Conservation (phyloP, 2,329 filamentous ascomycete genomes). For the Neonectria hederae region DNA sequence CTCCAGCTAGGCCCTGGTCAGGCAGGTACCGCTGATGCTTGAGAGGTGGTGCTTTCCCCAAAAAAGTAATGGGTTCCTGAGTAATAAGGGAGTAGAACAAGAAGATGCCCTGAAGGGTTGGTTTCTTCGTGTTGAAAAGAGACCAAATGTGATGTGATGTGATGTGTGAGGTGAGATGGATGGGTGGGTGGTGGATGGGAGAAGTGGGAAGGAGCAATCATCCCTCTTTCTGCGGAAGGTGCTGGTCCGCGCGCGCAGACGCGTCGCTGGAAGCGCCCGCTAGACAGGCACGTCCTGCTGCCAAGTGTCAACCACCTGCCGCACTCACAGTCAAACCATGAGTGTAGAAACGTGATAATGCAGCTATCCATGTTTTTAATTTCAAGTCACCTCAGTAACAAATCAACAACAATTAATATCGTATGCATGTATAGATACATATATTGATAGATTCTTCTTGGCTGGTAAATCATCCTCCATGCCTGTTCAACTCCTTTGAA, state of each 20-base stretch:
- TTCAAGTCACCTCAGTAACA: background rate
- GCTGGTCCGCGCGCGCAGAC: conserved; percentile 37
- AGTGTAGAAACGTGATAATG: background rate
- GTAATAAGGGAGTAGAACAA: conserved; percentile 1
- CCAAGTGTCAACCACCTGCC: background rate
- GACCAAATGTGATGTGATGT: conserved; percentile 11
- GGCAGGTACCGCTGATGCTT: conserved; percentile 1
- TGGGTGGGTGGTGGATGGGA: conserved; percentile 19
- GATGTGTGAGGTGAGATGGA: conserved; percentile 30
- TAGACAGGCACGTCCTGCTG: conserved; percentile 31
- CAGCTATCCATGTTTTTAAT: background rate
- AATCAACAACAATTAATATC: background rate
- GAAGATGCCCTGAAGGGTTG: background rate
- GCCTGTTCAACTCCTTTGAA: background rate
- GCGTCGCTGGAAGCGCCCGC: conserved; percentile 26
- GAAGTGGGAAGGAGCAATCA: conserved; percentile 29
- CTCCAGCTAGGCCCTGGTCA: conserved; percentile 9
- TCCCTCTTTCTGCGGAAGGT: conserved; percentile 16
- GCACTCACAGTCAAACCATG: background rate
- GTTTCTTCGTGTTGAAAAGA: conserved; percentile 8
- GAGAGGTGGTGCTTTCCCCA: background rate
- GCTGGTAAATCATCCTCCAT: background rate
- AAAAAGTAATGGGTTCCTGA: background rate
- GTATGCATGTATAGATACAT: background rate
- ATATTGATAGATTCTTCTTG: background rate